phyloP scores from a whole-genome alignment of 129 eudicot species.

The Solidago caesia region DNA sequence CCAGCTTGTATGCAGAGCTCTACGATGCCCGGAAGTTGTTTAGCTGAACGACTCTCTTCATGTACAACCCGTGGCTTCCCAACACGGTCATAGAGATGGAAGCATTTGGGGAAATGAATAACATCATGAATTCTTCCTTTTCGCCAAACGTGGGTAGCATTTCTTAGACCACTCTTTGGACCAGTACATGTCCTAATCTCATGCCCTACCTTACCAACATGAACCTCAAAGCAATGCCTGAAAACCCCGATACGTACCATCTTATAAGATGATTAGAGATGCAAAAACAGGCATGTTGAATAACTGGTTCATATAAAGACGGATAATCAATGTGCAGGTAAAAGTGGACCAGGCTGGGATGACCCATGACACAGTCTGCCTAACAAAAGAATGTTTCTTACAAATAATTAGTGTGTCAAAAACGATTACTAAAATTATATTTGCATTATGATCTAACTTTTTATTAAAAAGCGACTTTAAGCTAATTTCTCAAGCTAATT shows the following conservation, averaged over 20 bases:
- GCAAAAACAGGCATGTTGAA: not conserved
- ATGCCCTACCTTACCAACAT: constrained; percentile 53
- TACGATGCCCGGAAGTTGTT: constrained; percentile 52
- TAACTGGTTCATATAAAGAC: not conserved
- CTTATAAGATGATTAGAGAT: not conserved
- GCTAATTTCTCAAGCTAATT: not conserved
- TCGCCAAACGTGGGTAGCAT: constrained; percentile 58
- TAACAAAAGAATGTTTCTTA: too few relatives aligned
- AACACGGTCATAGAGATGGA: constrained; percentile 63
- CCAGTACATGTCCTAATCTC: constrained; percentile 64
- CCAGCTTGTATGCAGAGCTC: constrained; percentile 76
- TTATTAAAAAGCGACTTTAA: not conserved
- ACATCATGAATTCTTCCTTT: constrained; percentile 53
- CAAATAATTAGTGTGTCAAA: too few relatives aligned
- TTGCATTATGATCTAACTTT: not conserved
- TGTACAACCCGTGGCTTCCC: constrained; percentile 64
- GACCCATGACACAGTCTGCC: not conserved
- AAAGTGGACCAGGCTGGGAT: too few relatives aligned
- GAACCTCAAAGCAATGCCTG: constrained; percentile 66
- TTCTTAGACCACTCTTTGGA: constrained; percentile 51
- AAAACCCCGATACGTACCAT: constrained; percentile 18
- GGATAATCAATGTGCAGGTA: not conserved
- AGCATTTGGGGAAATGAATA: constrained; percentile 53
- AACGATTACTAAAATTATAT: too few relatives aligned
- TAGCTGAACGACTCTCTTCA: constrained; percentile 39